Base-by-base conservation (phyloP, 192 early-diverging fungal genomes). In the Mortierella hygrophila region DNA sequence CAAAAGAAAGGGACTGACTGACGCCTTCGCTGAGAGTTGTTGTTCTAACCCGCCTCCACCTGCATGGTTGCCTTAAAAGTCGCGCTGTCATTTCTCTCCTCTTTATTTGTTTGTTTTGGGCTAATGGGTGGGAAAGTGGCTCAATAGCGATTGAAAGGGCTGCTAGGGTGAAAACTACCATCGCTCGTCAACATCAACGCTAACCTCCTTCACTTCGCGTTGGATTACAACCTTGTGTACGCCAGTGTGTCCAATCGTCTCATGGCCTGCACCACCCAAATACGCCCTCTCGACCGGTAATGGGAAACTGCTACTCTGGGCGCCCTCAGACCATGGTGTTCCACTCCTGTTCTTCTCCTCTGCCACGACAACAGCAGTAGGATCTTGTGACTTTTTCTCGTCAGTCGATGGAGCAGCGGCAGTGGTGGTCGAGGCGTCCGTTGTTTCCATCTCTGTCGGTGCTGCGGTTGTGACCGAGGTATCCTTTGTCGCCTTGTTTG, bases 191-290 rank as follows among this genome's bases (percentile, higher is more conserved):
- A 86, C 46, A 60, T 80, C 75, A 18, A 86, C 18, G 32, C 84
- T 78, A 23, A 86, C 80, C 68, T 86, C 84, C n/a, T 65, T 76
- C 60, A 42, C 79, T 40, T 86, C 84, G 18, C 72, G 84, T 0
- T 81, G 49, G 72, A 86, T 86, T 4, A 81, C 79, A 23, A 86
- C 84, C 35, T 86, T 86, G 74, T 73, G 79, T 1, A 86, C 49
- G 0, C 84, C 83, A 32, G 83, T 85, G 49, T 85, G 83, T 5
- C 83, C 83, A 80, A 85, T 85, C 5, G 83, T 85, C 63, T 85
- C 83, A 21, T 77, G 82, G 6, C 72, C 65, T 20, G 37, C 46
- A 8, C 57, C 46, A 8, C 57, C 16, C 32, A 35, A 26, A 38
- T 63, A 26, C n/a, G 40, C 52, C 72, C 54, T 65, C 63, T 77